Conservation (phyloP, 129 eudicot species). For the Kitagawia praeruptora region DNA sequence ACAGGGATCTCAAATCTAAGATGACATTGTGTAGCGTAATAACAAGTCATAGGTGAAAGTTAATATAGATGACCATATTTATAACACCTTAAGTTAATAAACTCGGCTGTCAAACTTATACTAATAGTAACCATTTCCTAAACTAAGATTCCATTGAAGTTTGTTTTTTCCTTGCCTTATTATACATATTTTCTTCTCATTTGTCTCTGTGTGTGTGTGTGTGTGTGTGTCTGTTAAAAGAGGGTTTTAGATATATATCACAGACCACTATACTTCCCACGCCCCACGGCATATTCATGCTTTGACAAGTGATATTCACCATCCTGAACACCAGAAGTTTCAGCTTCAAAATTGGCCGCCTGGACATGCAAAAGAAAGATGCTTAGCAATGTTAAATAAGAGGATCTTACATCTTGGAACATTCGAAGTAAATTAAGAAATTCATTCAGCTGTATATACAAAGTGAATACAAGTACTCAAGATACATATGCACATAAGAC, state of each 20-base stretch:
- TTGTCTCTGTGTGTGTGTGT: background rate
- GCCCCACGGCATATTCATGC: conserved; percentile 34
- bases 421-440: background rate
- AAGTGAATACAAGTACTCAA: background rate
- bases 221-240: background rate
- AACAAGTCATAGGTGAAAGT: too few species aligned
- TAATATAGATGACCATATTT: too few species aligned
- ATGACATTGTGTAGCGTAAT: too few species aligned
- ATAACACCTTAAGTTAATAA: too few species aligned
- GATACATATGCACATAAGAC: background rate
- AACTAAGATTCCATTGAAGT: background rate
- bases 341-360: conserved; percentile 69
- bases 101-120: background rate
- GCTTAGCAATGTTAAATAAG: background rate
- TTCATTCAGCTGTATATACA: background rate
- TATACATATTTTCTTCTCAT: background rate
- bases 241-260: background rate
- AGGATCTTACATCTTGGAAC: background rate
- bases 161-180: background rate
- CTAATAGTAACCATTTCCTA: background rate
- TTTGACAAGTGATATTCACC: conserved; percentile 47
- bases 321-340: conserved; percentile 50
- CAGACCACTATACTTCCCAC: conserved; percentile 62
- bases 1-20: too few species aligned
- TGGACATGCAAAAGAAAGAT: conserved; percentile 27